Conservation (phyloP, 768 basidiomycete genomes). For the Saitozyma sp. region DNA sequence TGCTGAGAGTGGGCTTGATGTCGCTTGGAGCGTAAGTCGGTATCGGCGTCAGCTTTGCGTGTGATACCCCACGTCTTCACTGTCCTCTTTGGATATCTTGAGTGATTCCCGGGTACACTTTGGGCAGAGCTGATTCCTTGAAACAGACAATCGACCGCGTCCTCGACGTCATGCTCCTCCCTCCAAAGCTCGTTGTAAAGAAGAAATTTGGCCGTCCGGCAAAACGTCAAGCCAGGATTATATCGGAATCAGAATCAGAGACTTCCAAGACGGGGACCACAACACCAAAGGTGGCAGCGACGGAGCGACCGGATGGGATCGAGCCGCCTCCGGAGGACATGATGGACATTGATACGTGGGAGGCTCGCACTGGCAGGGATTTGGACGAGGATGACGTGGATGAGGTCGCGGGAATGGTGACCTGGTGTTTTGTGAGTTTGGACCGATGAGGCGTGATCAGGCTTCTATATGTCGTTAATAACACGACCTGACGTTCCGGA, state of each 20-base stretch:
- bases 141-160: slow-evolving; percentile 78
- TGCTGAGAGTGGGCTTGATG: slow-evolving; percentile 73
- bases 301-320: slow-evolving; percentile 58
- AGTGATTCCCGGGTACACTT: too few relatives aligned
- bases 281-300: slow-evolving; percentile 10
- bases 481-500: neutral
- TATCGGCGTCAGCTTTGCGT: neutral
- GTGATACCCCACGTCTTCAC: neutral
- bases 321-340: slow-evolving; percentile 62
- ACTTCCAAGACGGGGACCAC: slow-evolving; percentile 23
- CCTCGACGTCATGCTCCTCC: slow-evolving; percentile 73
- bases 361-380: slow-evolving; percentile 55
- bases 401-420: slow-evolving; percentile 56
- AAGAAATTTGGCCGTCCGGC: slow-evolving; percentile 3
- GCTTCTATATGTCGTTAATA: neutral
- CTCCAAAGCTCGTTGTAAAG: slow-evolving; percentile 52
- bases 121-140: neutral
- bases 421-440: slow-evolving; percentile 62
- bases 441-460: neutral
- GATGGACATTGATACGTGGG: slow-evolving; percentile 68
- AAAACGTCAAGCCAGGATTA: slow-evolving; percentile 19
- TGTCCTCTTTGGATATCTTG: too few relatives aligned
- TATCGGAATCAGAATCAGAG: slow-evolving; percentile 36
- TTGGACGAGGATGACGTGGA: slow-evolving; percentile 61
- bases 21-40: slow-evolving; percentile 62